Evolutionary conservation across 352 stramenopile species (phyloP).

Genomic region (Plasmopara halstedii): DNA sequence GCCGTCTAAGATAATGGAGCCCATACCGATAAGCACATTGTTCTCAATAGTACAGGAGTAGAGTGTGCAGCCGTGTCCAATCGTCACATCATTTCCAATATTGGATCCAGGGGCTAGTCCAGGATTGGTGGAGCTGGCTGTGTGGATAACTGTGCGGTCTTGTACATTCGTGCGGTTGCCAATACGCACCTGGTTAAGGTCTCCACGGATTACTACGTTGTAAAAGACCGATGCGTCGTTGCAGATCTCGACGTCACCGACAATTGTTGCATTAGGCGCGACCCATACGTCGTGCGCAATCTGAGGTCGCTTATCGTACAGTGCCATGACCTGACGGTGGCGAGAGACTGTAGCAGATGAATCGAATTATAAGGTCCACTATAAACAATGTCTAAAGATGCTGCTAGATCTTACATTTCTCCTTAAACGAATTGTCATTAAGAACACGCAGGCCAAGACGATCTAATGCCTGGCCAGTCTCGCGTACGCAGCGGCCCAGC

Average conservation of each 20-base stretch:
- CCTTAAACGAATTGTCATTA: conserved; percentile 81
- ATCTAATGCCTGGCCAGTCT: conserved; percentile 95
- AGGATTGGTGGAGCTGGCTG: conserved; percentile 70
- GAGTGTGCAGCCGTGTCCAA: conserved; percentile 92
- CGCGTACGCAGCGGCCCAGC: conserved; percentile 88
- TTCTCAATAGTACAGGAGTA: conserved; percentile 96
- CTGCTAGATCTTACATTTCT: conserved; percentile 65
- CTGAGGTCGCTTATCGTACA: conserved; percentile 89
- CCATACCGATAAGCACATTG: conserved; percentile 95
- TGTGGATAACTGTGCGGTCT: conserved; percentile 94
- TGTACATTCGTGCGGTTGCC: conserved; percentile 96
- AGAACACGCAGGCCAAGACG: conserved; percentile 87
- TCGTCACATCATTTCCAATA: conserved; percentile 95
- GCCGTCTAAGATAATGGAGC: conserved; percentile 90
- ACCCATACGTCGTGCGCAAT: conserved; percentile 91
- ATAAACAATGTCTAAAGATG: not conserved
- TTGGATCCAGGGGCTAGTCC: conserved; percentile 78
- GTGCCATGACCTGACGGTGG: conserved; percentile 89
- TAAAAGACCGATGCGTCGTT: conserved; percentile 95
- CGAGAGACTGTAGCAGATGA: conserved; percentile 66
- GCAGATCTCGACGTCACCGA: conserved; percentile 93
- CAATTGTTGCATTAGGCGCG: conserved; percentile 94
- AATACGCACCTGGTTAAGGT: conserved; percentile 90
- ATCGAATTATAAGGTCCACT: not conserved
- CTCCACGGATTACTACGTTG: conserved; percentile 92